Evolutionary conservation across 2,329 filamentous ascomycete genomes (phyloP).

Genomic region (Exutisphaerella laricina): DNA sequence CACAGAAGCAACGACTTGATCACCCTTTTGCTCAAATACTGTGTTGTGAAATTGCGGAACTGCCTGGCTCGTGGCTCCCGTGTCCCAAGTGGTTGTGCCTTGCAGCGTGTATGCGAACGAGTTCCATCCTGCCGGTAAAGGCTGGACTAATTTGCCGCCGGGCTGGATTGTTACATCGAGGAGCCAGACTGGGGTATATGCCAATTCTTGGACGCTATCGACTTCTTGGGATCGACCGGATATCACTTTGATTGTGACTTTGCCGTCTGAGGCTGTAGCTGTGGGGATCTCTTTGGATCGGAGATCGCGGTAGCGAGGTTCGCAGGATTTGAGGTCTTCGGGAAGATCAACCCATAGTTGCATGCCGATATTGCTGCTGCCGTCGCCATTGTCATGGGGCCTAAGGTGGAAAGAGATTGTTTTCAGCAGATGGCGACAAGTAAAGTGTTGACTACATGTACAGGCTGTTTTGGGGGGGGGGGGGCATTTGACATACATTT

Average conservation of each 20-base stretch:
- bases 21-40: slow-evolving; percentile 75
- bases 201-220: slow-evolving; percentile 81
- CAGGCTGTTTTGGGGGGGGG: background rate
- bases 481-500: slow-evolving; percentile 37
- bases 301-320: slow-evolving; percentile 87
- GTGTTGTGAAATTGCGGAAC: slow-evolving; percentile 78
- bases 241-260: slow-evolving; percentile 82
- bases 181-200: slow-evolving; percentile 97
- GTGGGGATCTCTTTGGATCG: slow-evolving; percentile 70
- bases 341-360: slow-evolving; percentile 96
- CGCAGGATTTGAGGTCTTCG: slow-evolving; percentile 72
- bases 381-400: slow-evolving; percentile 71
- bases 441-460: too few species aligned
- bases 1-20: slow-evolving; percentile 67
- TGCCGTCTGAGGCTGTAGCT: slow-evolving; percentile 64
- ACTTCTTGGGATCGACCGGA: slow-evolving; percentile 77
- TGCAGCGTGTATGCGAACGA: slow-evolving; percentile 82
- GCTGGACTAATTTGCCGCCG: slow-evolving; percentile 70
- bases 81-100: slow-evolving; percentile 62
- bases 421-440: too few species aligned
- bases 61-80: slow-evolving; percentile 43
- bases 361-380: slow-evolving; percentile 73
- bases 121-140: slow-evolving; percentile 77
- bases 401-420: too few species aligned
- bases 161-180: slow-evolving; percentile 76